phyloP scores from a whole-genome alignment of 139 green algal species.

The Zygnema cylindricum region DNA sequence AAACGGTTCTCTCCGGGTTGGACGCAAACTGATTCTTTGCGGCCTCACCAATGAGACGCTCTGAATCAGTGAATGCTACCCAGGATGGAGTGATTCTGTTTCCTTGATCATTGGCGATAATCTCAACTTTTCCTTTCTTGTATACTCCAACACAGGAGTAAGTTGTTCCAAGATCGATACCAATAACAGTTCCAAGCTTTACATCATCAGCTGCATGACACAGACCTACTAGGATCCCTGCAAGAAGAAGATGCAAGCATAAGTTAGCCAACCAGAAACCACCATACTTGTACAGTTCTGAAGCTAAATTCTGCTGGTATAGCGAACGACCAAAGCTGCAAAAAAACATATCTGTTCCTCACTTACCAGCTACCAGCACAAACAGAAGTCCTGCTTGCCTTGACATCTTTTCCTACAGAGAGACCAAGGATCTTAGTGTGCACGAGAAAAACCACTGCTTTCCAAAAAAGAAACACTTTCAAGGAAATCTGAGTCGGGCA shows the following conservation, averaged over 20 bases:
- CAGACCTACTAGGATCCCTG: not conserved
- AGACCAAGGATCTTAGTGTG: not conserved
- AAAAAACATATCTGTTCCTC: not conserved
- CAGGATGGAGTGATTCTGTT: conserved; percentile 99
- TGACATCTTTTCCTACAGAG: not conserved
- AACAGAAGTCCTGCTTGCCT: not conserved
- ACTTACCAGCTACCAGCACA: not conserved
- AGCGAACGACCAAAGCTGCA: not conserved
- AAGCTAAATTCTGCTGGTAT: too few relatives aligned
- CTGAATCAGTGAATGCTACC: conserved; percentile 99
- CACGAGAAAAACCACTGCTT: not conserved
- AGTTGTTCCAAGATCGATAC: conserved; percentile 98
- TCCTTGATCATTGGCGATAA: conserved; percentile 98
- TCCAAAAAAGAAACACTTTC: not conserved
- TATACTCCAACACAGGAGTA: conserved; percentile 99
- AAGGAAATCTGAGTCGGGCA: not conserved
- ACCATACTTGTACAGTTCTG: too few relatives aligned
- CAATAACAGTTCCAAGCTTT: conserved; percentile 78
- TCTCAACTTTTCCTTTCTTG: conserved; percentile 97
- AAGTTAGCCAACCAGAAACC: not conserved
- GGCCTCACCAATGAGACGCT: conserved; percentile 96
- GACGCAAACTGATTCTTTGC: conserved; percentile 97
- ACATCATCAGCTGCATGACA: conserved; percentile 32
- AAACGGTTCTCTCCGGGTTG: conserved; percentile 93
- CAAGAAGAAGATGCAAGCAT: not conserved